Base-by-base conservation (phyloP, 78 protist genomes). In the Mantamonas sphyraenae region DNA sequence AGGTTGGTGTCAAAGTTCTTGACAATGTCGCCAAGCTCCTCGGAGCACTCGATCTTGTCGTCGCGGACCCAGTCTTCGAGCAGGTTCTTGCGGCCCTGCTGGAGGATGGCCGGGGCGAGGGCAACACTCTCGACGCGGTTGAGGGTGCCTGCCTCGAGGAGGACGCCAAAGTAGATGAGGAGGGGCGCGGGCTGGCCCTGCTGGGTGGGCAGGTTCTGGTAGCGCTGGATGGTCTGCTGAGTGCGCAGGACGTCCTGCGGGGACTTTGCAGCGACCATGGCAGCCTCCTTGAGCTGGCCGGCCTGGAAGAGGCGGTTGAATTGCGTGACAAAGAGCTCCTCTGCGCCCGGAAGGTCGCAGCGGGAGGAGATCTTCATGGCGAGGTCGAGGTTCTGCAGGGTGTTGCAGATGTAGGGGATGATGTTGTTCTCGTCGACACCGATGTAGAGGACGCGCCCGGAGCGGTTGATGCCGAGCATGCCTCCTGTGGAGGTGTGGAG, bases 11-110 rank as follows among this genome's bases (percentile, higher is more conserved):
- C 88, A 45, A 34, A 57, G 60, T 31, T 79, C 69, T 83, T 81
- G 56, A 94, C 68, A 34, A 85, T 39, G 79, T 97, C 98, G 35
- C 99, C 99, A 42, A 97, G 90, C 71, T 90, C 94, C 82, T 97
- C 99, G 16, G 90, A 66, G 85, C 93, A 88, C 59, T 90, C 96
- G 26, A 97, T 66, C 80, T 94, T 96, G 79, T 95, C 91, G 83
- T 96, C 96, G 26, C 80, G 56, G 67, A 96, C 58, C 96, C 96
- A 94, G 76, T 88, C 70, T 73, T 95, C 88, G 67, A 95, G 83
- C 55, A 90, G 84, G 45, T 40, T 69, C 70, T 74, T 80, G 61
- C 91, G 74, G 59, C 90, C 90, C 79, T 85, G 93, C 64, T 77
- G 80, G 22, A 97, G 63, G 22, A 97, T 90, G 42, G 93, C 95